Percentiles rank a stretch among this genome's conserved stretches.
These are phyloP conservation scores for Avena insularis DNA, from an alignment of 176 grass and related monocot genomes.

Conservation along the genomic window DNA sequence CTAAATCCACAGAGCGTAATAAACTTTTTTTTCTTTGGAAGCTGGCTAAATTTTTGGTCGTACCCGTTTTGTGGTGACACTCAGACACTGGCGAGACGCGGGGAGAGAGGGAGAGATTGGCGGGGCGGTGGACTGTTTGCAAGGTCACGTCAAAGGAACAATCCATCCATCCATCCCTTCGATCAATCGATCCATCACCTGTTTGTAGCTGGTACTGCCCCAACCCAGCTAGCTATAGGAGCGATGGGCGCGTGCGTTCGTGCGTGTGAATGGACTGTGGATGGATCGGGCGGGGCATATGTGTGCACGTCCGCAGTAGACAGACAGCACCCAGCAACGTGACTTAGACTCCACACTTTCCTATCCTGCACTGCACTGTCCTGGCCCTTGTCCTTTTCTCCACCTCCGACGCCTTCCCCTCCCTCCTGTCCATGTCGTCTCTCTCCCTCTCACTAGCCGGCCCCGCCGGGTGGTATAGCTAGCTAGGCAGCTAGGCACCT, in stretches of 20 bases:
- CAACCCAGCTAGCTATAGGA: too few relatives aligned
- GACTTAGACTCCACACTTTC: constrained; percentile 73
- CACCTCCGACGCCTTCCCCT: constrained; percentile 25
- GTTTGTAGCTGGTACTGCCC: not conserved
- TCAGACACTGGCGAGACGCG: not conserved
- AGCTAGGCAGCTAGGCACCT: constrained; percentile 29
- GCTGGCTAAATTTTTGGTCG: not conserved
- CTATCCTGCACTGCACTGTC: constrained; percentile 42
- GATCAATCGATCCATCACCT: constrained; percentile 43
- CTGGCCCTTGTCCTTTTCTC: constrained; percentile 62
- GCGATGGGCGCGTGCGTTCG: not conserved
- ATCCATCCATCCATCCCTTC: constrained; percentile 57
- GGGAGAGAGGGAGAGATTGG: not conserved
- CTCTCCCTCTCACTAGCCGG: too few relatives aligned
- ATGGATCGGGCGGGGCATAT: constrained; percentile 1
- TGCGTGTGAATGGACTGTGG: constrained; percentile 46
- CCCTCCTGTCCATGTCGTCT: constrained; percentile 34
- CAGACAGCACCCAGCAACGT: constrained; percentile 67
- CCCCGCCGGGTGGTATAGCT: too few relatives aligned
- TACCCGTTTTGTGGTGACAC: not conserved
- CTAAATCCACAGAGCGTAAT: too few relatives aligned
- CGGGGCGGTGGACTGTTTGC: constrained; percentile 46
- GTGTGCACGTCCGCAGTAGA: not conserved
- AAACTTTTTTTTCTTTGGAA: too few relatives aligned
- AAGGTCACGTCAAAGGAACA: constrained; percentile 75